Evolutionary conservation across 108 stramenopile species (phyloP), one percentile per base, ranked within the genome.

Genomic region (Fragilariopsis cylindrus): DNA sequence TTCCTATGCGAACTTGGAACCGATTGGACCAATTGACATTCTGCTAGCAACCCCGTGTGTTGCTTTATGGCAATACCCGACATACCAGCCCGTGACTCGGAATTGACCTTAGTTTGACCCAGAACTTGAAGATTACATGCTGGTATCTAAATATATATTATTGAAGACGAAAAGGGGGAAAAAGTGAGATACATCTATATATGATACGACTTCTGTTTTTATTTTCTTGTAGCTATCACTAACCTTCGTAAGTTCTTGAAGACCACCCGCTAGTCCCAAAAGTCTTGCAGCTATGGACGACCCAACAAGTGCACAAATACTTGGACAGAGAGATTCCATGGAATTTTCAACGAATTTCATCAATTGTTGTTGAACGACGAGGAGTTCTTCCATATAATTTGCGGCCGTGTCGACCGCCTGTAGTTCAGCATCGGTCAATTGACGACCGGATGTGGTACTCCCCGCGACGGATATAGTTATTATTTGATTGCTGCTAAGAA

Each of bases 401-500:
- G 80, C 84, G 7, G 83, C 75, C 15, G 53, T 69, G 57, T 88
- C 69, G 5, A 87, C 83, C 8, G 11, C 40, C 39, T 70, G 44
- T 54, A 97, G 75, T 74, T 91, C 95, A 7, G 66, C 75, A 41
- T 81, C 76, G 1, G 77, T 66, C 49, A 98, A 73, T 9, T 79
- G 72, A 15, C 88, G 70, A 4, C 93, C 94, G 7, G 84, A 81
- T 7, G 95, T 96, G 3, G 97, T 96, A 65, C 86, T 90, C 48
- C 91, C 94, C 1, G 97, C 92, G 9, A 99, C 96, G 41, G 90
- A 87, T 44, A 99, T 84, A 12, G 96, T 96, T 81, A 99, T 97
- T 71, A 98, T 92, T 64, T 94, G 87, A 71, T 92, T 96, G 39
- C 74, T 69, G 9, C 81, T 92, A 9, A 98, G 73, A 46, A 96